These are phyloP conservation scores for Xerophyta viscosa DNA, from an alignment of 106 monocot species.

Conservation along the genomic window DNA sequence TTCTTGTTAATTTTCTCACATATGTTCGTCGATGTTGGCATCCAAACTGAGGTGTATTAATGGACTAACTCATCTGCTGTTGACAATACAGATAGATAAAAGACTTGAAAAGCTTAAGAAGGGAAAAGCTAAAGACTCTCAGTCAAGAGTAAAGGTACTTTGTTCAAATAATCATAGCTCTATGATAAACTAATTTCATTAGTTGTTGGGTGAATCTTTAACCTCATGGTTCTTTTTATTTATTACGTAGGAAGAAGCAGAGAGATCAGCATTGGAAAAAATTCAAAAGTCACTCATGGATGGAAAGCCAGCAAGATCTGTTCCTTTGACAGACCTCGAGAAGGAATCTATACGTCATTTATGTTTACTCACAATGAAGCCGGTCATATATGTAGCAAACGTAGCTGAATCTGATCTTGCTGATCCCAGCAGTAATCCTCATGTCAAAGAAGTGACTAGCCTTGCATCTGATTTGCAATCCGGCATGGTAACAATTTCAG, in stretches of 20 bases:
- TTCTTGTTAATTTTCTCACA: no score
- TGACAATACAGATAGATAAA: constrained; percentile 94
- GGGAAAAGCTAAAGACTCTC: constrained; percentile 76
- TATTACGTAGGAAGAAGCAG: constrained; percentile 62
- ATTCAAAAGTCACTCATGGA: constrained; percentile 81
- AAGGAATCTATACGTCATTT: constrained; percentile 84
- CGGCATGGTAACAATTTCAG: constrained; percentile 81
- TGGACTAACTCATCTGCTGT: no score
- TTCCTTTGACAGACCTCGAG: constrained; percentile 70
- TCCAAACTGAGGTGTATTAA: constrained; percentile 7
- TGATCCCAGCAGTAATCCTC: constrained; percentile 55
- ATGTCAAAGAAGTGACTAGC: constrained; percentile 63
- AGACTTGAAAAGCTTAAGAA: constrained; percentile 94
- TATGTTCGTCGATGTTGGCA: no score
- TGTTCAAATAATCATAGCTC: neutral
- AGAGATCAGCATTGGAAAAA: constrained; percentile 78
- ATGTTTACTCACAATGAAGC: constrained; percentile 96
- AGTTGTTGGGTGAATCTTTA: neutral
- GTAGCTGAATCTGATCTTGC: constrained; percentile 90
- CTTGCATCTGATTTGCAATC: constrained; percentile 83
- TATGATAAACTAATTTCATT: neutral
- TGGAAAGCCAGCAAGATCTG: constrained; percentile 94
- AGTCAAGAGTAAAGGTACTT: constrained; percentile 77
- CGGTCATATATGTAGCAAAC: constrained; percentile 94
- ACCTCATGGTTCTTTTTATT: neutral